phyloP scores from a whole-genome alignment of 2,329 filamentous ascomycete species.

The Cercospora sp. region DNA sequence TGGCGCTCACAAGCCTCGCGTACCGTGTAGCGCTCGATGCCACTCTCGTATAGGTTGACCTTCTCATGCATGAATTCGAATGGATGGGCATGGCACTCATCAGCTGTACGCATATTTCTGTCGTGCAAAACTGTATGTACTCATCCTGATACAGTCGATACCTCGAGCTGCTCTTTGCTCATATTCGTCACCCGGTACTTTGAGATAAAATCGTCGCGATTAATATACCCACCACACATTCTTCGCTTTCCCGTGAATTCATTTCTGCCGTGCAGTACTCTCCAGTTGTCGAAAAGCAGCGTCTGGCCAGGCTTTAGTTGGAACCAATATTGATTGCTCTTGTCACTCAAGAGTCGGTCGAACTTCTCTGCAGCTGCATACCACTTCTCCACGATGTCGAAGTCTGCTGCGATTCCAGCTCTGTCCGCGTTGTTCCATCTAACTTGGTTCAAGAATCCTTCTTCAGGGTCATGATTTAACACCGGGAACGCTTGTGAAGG shows the following conservation, averaged over 20 bases:
- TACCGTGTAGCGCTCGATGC: background rate
- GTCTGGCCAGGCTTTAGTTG: constrained; percentile 77
- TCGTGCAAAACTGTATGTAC: background rate
- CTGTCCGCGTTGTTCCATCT: constrained; percentile 95
- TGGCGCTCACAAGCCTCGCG: background rate
- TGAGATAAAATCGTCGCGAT: constrained; percentile 77
- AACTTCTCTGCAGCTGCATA: constrained; percentile 76
- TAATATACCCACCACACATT: constrained; percentile 88
- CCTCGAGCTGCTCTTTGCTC: constrained; percentile 33
- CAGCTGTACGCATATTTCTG: background rate
- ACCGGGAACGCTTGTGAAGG: constrained; percentile 72
- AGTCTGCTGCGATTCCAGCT: constrained; percentile 62
- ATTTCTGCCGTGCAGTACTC: constrained; percentile 82
- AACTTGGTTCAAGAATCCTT: constrained; percentile 59
- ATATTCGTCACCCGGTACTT: constrained; percentile 72
- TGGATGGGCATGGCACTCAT: background rate
- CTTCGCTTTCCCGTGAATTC: constrained; percentile 80
- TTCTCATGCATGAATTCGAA: background rate
- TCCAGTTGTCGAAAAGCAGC: constrained; percentile 93
- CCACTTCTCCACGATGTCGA: constrained; percentile 58
- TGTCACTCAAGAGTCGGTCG: constrained; percentile 65
- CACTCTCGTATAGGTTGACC: background rate
- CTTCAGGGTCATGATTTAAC: constrained; percentile 58
- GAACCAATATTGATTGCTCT: constrained; percentile 71
- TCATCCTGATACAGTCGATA: constrained; percentile 38